These are phyloP conservation scores for Xerocomus brunneocitrinus DNA, from an alignment of 768 basidiomycete species.

Conservation along the genomic window DNA sequence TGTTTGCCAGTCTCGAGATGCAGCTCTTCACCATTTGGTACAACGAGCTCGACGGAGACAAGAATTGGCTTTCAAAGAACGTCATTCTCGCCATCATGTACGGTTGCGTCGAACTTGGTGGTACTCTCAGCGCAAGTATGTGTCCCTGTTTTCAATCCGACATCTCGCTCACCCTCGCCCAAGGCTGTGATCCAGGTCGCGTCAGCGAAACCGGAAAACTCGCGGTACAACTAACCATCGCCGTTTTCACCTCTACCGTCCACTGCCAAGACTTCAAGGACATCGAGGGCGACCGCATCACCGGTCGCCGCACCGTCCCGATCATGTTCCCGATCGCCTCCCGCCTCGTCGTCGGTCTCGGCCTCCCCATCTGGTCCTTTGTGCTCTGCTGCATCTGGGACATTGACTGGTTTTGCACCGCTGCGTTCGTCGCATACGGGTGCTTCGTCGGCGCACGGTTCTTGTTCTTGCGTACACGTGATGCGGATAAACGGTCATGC, in stretches of 20 bases:
- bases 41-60: slow-evolving; percentile 36
- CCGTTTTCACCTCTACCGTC: slow-evolving; percentile 42
- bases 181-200: slow-evolving; percentile 12
- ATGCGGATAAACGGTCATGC: slow-evolving; percentile 34
- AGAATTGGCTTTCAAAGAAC: slow-evolving; percentile 38
- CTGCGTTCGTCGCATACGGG: slow-evolving; percentile 30
- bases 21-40: slow-evolving; percentile 33
- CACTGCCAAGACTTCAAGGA: slow-evolving; percentile 50
- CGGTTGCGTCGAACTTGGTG: slow-evolving; percentile 35
- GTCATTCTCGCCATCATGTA: slow-evolving; percentile 37
- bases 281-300: slow-evolving; percentile 37
- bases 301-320: slow-evolving; percentile 40
- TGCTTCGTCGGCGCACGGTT: slow-evolving; percentile 34
- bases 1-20: slow-evolving; percentile 33
- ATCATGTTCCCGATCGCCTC: slow-evolving; percentile 39
- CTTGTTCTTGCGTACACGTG: slow-evolving; percentile 24
- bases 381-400: slow-evolving; percentile 34
- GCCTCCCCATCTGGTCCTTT: slow-evolving; percentile 37
- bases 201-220: slow-evolving; percentile 28
- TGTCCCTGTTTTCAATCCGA: background rate
- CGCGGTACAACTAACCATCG: slow-evolving; percentile 34
- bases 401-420: slow-evolving; percentile 23
- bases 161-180: background rate
- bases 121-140: slow-evolving; percentile 36
- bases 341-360: slow-evolving; percentile 31